These are phyloP conservation scores for Mycosphaerella arachidis DNA, from an alignment of 2,329 filamentous ascomycete species.

Conservation along the genomic window DNA sequence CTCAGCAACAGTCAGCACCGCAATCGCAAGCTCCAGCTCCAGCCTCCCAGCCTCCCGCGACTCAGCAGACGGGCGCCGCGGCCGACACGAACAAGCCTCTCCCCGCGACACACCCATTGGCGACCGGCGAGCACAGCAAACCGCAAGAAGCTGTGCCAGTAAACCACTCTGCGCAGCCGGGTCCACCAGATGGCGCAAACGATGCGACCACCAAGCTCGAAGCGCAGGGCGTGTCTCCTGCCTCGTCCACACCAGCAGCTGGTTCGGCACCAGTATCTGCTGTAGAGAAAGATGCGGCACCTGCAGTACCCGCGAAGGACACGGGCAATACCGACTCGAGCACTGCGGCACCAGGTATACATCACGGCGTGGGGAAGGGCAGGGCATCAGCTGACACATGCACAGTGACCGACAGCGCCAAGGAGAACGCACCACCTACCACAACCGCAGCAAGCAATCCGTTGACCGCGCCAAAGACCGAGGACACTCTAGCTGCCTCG, in stretches of 20 bases:
- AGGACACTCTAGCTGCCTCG: not conserved
- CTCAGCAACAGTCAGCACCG: slow-evolving; percentile 3
- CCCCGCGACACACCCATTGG: slow-evolving; percentile 9
- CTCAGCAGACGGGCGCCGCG: slow-evolving; percentile 4
- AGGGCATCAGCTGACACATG: not conserved
- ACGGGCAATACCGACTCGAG: slow-evolving; percentile 4
- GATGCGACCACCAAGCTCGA: slow-evolving; percentile 6
- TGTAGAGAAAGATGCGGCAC: slow-evolving; percentile 16
- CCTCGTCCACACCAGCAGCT: slow-evolving; percentile 7
- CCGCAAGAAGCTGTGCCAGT: slow-evolving; percentile 5
- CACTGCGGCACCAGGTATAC: not conserved
- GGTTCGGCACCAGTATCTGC: slow-evolving; percentile 15
- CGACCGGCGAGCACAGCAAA: slow-evolving; percentile 1
- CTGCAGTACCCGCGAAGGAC: slow-evolving; percentile 20
- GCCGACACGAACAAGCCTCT: slow-evolving; percentile 21
- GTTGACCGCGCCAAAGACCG: not conserved
- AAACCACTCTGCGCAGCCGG: not conserved
- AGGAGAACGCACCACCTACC: slow-evolving; percentile 1
- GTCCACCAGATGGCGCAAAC: not conserved
- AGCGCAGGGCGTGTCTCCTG: slow-evolving; percentile 5
- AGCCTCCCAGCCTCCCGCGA: not conserved
- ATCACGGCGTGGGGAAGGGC: not conserved
- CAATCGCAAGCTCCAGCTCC: slow-evolving; percentile 3
- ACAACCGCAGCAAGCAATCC: not conserved
- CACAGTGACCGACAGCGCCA: not conserved